These are phyloP conservation scores for Colletotrichum tamarilloi DNA, from an alignment of 2,329 filamentous ascomycete species.

Conservation along the genomic window DNA sequence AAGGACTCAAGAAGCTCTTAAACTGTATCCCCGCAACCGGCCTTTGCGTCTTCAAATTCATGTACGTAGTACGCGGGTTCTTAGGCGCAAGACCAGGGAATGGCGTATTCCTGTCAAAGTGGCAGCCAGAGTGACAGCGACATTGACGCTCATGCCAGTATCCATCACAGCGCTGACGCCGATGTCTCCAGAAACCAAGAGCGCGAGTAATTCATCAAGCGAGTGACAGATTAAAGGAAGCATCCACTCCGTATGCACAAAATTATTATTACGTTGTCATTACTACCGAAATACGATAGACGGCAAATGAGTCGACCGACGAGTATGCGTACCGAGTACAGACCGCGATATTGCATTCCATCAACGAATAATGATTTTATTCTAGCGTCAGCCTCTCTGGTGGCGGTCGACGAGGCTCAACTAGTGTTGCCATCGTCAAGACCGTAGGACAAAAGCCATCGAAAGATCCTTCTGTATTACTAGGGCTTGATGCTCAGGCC, in stretches of 20 bases:
- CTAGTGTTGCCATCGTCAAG: not conserved
- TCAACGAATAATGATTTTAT: not conserved
- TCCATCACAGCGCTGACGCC: not conserved
- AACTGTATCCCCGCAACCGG: conserved; percentile 3
- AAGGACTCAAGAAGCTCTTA: not conserved
- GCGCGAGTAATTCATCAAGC: conserved; percentile 33
- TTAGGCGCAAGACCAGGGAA: not conserved
- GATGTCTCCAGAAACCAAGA: conserved; percentile 1
- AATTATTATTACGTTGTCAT: conserved; percentile 14
- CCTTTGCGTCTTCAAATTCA: not conserved
- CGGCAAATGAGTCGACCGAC: not conserved
- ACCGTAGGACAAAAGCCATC: not conserved
- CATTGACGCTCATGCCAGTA: conserved; percentile 16
- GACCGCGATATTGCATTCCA: not conserved
- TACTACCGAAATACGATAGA: not conserved
- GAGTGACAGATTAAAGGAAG: conserved; percentile 27
- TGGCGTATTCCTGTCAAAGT: conserved; percentile 2
- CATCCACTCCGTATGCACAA: conserved; percentile 29
- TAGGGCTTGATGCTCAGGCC: not conserved
- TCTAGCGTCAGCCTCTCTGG: not conserved
- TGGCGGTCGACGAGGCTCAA: not conserved
- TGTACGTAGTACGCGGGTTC: not conserved
- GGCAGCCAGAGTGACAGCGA: not conserved
- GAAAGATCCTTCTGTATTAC: not conserved
- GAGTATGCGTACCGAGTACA: not conserved